Percentiles rank a stretch among this genome's conserved stretches.
phyloP scores from a whole-genome alignment of 2,329 filamentous ascomycete species.

The Colletotrichum lini region DNA sequence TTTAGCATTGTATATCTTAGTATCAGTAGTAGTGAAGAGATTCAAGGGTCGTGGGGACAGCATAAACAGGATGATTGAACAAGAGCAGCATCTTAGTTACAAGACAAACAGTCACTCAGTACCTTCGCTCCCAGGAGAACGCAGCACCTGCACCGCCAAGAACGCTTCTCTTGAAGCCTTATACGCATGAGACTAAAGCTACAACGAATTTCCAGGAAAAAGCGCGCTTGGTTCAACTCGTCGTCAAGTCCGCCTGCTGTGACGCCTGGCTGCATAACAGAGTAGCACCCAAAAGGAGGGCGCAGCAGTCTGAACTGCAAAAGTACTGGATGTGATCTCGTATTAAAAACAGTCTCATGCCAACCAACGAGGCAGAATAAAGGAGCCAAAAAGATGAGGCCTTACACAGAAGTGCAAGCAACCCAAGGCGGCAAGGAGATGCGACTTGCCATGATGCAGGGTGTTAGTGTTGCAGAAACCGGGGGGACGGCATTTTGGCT shows the following conservation, averaged over 20 bases:
- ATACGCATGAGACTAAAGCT: not conserved
- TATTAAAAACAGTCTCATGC: not conserved
- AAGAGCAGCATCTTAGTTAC: not conserved
- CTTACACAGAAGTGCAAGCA: not conserved
- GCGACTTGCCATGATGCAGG: not conserved
- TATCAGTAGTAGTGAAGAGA: not conserved
- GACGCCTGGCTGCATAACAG: slow-evolving; percentile 12
- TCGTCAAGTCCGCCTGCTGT: not conserved
- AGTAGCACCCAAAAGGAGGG: not conserved
- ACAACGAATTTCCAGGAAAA: not conserved
- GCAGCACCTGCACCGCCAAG: no score
- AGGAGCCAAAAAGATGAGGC: no score
- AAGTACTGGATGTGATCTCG: not conserved
- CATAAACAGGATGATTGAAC: no score
- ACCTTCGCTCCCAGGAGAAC: not conserved
- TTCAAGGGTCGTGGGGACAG: no score
- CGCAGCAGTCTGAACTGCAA: not conserved
- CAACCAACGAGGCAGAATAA: not conserved
- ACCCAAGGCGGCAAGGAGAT: no score
- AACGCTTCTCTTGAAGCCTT: not conserved
- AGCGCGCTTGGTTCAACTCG: slow-evolving; percentile 1
- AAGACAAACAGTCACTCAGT: not conserved
- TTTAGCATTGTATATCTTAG: not conserved
- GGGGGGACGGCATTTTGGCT: not conserved
- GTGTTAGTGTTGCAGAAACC: not conserved